phyloP scores from a whole-genome alignment of 805 yeast genomes.

The Blastobotrys parvus region DNA sequence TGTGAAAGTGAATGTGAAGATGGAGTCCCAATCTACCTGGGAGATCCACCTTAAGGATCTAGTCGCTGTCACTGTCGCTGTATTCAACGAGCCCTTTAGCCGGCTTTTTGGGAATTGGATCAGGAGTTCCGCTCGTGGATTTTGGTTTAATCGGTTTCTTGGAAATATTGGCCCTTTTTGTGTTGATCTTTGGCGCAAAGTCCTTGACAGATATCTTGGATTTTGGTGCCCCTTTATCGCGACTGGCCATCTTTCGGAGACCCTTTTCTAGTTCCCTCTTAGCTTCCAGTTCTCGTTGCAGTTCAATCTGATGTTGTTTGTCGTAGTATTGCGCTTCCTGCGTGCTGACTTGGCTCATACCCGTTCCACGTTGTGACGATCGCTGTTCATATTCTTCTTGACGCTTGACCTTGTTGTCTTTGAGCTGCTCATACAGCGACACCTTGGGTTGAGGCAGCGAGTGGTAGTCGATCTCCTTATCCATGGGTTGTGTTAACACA shows the following conservation, averaged over 20 bases:
- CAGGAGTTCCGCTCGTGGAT: too few species aligned
- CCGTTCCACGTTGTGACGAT: slow-evolving; percentile 3
- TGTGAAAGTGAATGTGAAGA: too few species aligned
- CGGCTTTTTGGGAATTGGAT: too few species aligned
- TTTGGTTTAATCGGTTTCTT: too few species aligned
- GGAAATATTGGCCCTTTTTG: too few species aligned
- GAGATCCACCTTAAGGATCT: too few species aligned
- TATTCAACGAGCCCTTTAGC: too few species aligned
- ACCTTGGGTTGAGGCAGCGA: not conserved
- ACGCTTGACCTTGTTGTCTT: slow-evolving; percentile 6
- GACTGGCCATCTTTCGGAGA: slow-evolving; percentile 3
- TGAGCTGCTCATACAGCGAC: slow-evolving; percentile 7
- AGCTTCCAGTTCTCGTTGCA: slow-evolving; percentile 5
- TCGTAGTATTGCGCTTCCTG: slow-evolving; percentile 9
- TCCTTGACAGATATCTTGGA: too few species aligned
- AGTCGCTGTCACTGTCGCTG: too few species aligned
- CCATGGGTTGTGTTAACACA: too few species aligned
- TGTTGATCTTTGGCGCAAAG: too few species aligned
- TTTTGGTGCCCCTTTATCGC: not conserved
- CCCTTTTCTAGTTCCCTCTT: slow-evolving; percentile 6
- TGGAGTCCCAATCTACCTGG: too few species aligned
- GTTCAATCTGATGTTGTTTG: not conserved
- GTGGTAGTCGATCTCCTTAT: not conserved
- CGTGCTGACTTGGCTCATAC: slow-evolving; percentile 7
- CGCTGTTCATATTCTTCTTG: slow-evolving; percentile 8